Conservation (phyloP, 2,329 filamentous ascomycete species). For the Xylariaceae sp. region DNA sequence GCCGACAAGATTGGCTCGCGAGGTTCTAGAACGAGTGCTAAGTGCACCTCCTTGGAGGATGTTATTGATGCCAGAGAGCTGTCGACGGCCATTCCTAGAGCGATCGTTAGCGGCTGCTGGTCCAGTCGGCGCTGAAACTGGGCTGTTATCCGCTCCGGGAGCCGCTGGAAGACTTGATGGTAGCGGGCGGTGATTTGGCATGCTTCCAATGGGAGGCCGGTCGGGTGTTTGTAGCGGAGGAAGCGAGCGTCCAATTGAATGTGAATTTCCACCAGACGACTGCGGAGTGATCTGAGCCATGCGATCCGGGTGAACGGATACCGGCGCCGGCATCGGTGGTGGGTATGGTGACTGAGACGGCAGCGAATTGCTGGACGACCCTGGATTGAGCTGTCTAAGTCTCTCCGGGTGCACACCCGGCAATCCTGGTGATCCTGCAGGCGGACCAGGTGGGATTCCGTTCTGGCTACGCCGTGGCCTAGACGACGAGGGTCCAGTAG, state of each 20-base stretch:
- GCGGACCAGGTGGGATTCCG: constrained; percentile 22
- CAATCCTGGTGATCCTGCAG: constrained; percentile 18
- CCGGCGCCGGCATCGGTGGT: constrained; percentile 20
- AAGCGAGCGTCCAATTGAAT: constrained; percentile 24
- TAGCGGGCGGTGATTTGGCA: constrained; percentile 24
- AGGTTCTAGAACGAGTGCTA: constrained; percentile 33
- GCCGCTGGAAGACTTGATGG: constrained; percentile 17
- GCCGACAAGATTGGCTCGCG: constrained; percentile 41
- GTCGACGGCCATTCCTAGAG: constrained; percentile 40
- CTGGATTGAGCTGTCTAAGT: constrained; percentile 25
- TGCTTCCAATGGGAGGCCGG: constrained; percentile 25
- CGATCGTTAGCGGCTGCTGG: constrained; percentile 30
- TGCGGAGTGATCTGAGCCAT: constrained; percentile 34
- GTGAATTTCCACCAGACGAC: constrained; percentile 20
- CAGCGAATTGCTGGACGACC: constrained; percentile 13
- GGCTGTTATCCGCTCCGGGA: constrained; percentile 23
- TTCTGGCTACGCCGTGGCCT: constrained; percentile 40
- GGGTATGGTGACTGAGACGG: constrained; percentile 23
- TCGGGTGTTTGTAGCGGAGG: constrained; percentile 31
- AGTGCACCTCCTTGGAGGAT: constrained; percentile 46
- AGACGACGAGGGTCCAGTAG: constrained; percentile 48
- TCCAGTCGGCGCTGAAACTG: constrained; percentile 31
- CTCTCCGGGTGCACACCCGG: constrained; percentile 30
- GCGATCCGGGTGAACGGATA: constrained; percentile 38
- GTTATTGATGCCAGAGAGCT: constrained; percentile 55